A percentile compares a stretch with the other conserved stretches of the same genome.
Conservation (phyloP, 2,329 filamentous ascomycete genomes). For the Stemphylium lycopersici region DNA sequence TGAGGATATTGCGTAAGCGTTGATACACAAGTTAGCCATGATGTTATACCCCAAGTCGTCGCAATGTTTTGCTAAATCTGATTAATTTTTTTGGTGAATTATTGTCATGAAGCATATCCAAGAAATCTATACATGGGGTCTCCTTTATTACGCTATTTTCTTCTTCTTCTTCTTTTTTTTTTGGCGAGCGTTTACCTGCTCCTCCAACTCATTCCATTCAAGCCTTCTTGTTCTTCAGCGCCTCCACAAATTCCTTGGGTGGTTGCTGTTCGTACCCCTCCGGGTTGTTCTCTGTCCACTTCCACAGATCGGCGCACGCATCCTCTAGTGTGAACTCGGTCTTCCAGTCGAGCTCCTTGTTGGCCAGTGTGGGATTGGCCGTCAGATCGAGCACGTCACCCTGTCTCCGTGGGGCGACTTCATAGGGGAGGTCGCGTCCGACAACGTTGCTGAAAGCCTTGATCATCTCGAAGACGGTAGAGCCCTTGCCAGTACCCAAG, state of each 20-base stretch:
- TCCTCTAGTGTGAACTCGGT: slow-evolving; percentile 89
- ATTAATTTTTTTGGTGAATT: neutral
- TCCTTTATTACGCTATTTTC: neutral
- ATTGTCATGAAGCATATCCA: neutral
- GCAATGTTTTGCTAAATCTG: neutral
- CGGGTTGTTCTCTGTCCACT: slow-evolving; percentile 96
- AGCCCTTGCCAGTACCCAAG: slow-evolving; percentile 89
- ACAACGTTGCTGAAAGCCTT: slow-evolving; percentile 89
- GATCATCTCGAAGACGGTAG: slow-evolving; percentile 97
- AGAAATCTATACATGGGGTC: neutral
- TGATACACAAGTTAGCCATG: neutral
- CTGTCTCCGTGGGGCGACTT: slow-evolving; percentile 79
- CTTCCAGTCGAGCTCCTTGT: slow-evolving; percentile 90
- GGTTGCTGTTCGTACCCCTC: slow-evolving; percentile 91
- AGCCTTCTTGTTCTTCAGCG: slow-evolving; percentile 45
- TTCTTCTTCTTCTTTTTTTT: too few species aligned
- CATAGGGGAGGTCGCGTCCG: slow-evolving; percentile 82
- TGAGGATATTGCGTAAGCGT: slow-evolving; percentile 58
- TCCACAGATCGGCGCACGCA: slow-evolving; percentile 93
- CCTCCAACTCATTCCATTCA: neutral
- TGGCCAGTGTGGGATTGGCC: slow-evolving; percentile 85
- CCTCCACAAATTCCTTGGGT: slow-evolving; percentile 78
- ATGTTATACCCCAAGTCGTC: neutral
- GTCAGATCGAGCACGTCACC: slow-evolving; percentile 96
- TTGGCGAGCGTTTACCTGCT: neutral